These are phyloP conservation scores for Termitomyces sp. DNA, from an alignment of 768 basidiomycete genomes.

Conservation along the genomic window DNA sequence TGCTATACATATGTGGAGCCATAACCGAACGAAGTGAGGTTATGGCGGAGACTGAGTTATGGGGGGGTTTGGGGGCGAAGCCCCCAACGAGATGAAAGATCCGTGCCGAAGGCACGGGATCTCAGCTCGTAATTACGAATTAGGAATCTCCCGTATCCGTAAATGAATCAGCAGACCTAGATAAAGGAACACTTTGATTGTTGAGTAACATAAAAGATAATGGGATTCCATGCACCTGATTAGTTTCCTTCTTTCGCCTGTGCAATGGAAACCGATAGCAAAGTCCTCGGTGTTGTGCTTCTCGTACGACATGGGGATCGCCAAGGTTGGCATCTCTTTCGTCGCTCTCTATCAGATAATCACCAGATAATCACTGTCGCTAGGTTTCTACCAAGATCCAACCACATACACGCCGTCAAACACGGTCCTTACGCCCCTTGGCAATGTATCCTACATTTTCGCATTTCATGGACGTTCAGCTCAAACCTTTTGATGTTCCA, in stretches of 20 bases:
- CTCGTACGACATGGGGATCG: slow-evolving; percentile 58
- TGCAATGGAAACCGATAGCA: slow-evolving; percentile 20
- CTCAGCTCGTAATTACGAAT: too few species aligned
- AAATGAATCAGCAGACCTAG: not conserved
- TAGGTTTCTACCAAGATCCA: slow-evolving; percentile 64
- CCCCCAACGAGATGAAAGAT: too few species aligned
- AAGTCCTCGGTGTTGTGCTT: slow-evolving; percentile 51
- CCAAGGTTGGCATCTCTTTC: slow-evolving; percentile 24
- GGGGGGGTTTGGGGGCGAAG: too few species aligned
- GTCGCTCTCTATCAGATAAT: not conserved
- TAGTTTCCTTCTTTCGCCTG: not conserved
- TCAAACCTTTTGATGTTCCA: not conserved
- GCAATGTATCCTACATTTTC: slow-evolving; percentile 38
- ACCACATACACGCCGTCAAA: slow-evolving; percentile 48
- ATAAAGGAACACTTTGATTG: not conserved
- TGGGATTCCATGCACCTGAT: not conserved
- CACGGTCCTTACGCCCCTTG: slow-evolving; percentile 64
- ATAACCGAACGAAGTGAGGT: too few species aligned
- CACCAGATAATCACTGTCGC: not conserved
- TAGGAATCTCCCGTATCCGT: not conserved
- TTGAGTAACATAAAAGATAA: not conserved
- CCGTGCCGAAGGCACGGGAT: too few species aligned
- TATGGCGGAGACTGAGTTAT: too few species aligned
- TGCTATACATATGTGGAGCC: too few species aligned
- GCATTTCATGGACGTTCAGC: not conserved